Conservation (phyloP, 2,329 filamentous ascomycete species). For the Dactylellina leptospora region DNA sequence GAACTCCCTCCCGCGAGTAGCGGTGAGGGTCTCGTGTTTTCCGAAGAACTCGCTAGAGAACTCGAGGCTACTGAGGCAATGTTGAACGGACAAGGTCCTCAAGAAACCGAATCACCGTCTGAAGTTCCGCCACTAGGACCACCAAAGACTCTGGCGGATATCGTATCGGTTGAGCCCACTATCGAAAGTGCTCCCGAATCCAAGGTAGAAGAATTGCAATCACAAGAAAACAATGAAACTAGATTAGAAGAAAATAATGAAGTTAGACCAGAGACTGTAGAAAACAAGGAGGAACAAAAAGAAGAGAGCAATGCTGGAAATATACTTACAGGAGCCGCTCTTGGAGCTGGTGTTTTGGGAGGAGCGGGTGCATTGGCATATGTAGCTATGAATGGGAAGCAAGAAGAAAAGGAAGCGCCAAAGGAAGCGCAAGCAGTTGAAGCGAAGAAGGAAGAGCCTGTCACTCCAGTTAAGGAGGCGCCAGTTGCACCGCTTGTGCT, state of each 20-base stretch:
- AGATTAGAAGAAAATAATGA: slow-evolving; percentile 46
- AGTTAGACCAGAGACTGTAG: slow-evolving; percentile 32
- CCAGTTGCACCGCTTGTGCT: slow-evolving; percentile 26
- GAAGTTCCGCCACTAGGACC: slow-evolving; percentile 27
- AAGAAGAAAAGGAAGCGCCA: slow-evolving; percentile 27
- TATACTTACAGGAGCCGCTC: slow-evolving; percentile 34
- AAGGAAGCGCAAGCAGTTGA: slow-evolving; percentile 17
- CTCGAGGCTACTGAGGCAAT: slow-evolving; percentile 39
- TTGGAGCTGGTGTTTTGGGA: slow-evolving; percentile 45
- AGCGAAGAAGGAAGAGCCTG: slow-evolving; percentile 18
- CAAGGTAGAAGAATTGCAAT: not conserved
- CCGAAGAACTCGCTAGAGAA: slow-evolving; percentile 42
- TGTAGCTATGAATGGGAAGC: slow-evolving; percentile 34
- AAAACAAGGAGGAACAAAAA: slow-evolving; percentile 26
- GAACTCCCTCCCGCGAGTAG: slow-evolving; percentile 41
- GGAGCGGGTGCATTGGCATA: slow-evolving; percentile 31
- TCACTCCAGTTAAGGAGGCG: slow-evolving; percentile 20
- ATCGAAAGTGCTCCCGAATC: not conserved
- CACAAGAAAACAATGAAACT: slow-evolving; percentile 32
- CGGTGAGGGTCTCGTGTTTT: slow-evolving; percentile 49
- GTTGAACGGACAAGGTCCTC: slow-evolving; percentile 16
- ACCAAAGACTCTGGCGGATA: slow-evolving; percentile 39
- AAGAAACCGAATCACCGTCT: slow-evolving; percentile 17
- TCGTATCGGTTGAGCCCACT: slow-evolving; percentile 13
- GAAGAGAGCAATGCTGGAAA: slow-evolving; percentile 31